A percentile compares a stretch with the other conserved stretches of the same genome.
phyloP scores from a whole-genome alignment of 768 basidiomycete species.

The Termitomyces sp. region DNA sequence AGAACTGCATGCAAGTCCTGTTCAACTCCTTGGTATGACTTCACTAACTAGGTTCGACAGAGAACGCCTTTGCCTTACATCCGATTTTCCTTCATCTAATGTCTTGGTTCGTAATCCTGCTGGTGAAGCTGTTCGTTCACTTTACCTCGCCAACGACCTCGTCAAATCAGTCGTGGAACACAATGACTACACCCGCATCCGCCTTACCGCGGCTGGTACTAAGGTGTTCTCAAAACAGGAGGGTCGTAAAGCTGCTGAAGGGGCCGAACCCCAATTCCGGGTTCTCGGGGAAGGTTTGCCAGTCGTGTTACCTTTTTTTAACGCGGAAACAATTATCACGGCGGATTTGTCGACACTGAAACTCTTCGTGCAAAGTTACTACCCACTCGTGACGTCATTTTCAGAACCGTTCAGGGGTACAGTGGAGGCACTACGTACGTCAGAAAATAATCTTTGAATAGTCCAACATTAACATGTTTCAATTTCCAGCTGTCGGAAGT shows the following conservation, averaged over 20 bases:
- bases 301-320: conserved; percentile 77
- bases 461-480: background rate
- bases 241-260: conserved; percentile 42
- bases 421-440: conserved; percentile 53
- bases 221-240: conserved; percentile 93
- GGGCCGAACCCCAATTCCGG: conserved; percentile 56
- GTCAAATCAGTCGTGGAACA: conserved; percentile 74
- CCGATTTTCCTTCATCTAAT: conserved; percentile 69
- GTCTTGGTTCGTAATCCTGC: conserved; percentile 84
- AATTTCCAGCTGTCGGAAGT: conserved; percentile 53
- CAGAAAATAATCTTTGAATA: conserved; percentile 2
- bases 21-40: background rate
- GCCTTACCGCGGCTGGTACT: conserved; percentile 90
- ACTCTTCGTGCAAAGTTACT: conserved; percentile 70
- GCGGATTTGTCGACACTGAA: conserved; percentile 54
- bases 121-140: conserved; percentile 65
- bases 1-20: conserved; percentile 63
- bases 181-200: conserved; percentile 81
- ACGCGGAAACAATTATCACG: conserved; percentile 54
- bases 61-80: conserved; percentile 61
- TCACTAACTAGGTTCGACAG: conserved; percentile 30
- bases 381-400: conserved; percentile 71
- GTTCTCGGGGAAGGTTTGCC: conserved; percentile 83
- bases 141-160: conserved; percentile 85
- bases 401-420: conserved; percentile 49